Base-by-base conservation (phyloP, 192 early-diverging fungal genomes). In the Coemansia furcata region DNA sequence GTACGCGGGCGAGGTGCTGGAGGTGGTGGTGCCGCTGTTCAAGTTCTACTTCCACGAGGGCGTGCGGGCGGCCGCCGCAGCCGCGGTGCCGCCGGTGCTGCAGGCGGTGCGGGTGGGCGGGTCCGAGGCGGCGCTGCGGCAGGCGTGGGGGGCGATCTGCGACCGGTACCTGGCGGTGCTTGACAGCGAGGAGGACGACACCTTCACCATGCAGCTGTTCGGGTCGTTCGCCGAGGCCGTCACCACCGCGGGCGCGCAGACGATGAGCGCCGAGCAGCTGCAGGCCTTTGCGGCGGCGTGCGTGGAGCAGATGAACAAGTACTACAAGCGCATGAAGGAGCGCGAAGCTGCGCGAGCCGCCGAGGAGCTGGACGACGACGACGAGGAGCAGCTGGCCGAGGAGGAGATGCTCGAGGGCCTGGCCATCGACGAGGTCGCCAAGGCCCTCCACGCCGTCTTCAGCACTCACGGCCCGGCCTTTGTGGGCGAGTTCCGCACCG, bases 41-140 rank as follows among this genome's bases (percentile, higher is more conserved):
- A 90, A 92, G 73, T 99, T 99, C 84, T 95, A 93, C 78, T 98
- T 97, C 89, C 93, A 99, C 76, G 97, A 98, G 68, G 97, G 93
- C 71, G 95, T 99, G 40, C 86, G 95, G 36, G 84, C 91, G 57
- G 94, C 96, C 10, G 95, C 97, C 2, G 92, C 92, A 8, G 81
- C 86, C 1, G 77, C 89, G 0, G 90, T 99, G 66, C 94, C 97
- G 8, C 84, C 85, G 23, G 77, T 99, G 63, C 84, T 99, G 62
- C 76, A 76, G 49, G 64, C 87, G 33, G 83, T 89, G 37, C 83
- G 85, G 59, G 80, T 85, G 33, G 79, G 66, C 5, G 74, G 71
- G 21, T 69, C 78, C 30, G 71, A 47, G 0, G 52, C 72, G 11
- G 68, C 75, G 29, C 75, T 75, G 62, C 77, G 87, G 60, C 79